Base-by-base conservation (phyloP, 2,329 filamentous ascomycete genomes). In the Fusarium palustre region DNA sequence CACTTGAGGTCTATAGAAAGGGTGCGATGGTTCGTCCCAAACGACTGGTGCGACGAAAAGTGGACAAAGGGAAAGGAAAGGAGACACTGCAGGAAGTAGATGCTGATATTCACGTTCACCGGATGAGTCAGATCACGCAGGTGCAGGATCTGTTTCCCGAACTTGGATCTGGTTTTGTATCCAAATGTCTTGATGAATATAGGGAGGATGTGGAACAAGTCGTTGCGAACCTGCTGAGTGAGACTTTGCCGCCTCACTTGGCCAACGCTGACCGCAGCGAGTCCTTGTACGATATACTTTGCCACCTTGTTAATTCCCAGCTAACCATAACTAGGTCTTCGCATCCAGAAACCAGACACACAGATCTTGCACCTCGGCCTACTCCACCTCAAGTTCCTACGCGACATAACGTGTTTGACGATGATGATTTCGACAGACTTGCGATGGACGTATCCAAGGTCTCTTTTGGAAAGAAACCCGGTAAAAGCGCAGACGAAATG, bases 61-160 rank as follows among this genome's bases (percentile, higher is more conserved):
- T 87, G 7, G 86, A 89, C 70, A 93, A 92, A 78, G 90, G 90
- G 33, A 94, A 93, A 76, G 83, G 80, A 4, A 77, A 79, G 15
- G 80, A 79, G 59, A 75, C 78, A 5, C 75, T 74, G 7, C 76
- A 79, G 10, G 81, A 85, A 8, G 68, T 75, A 9, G 74, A 80
- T 8, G 79, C 78, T 4, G 83, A 86, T 43, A 82, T 94, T 34
- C 92, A 96, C 74, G 82, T 95, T 24, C 93, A 97, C 78, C 90
- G 86, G 42, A 91, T 97, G 88, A 94, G 91, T 72, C 88, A 95
- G 49, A 89, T 98, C 53, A 91, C 91, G 1, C 93, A 97, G 77
- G 86, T 99, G n/a, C 94, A 97, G 76, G 95, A 99, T 76, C 84
- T 98, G 0, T 97, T 98, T 75, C 93, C 95, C 0, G 89, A 97